Evolutionary conservation across 805 yeast genomes (phyloP).

Genomic region (Saccharomycopsis vini): DNA sequence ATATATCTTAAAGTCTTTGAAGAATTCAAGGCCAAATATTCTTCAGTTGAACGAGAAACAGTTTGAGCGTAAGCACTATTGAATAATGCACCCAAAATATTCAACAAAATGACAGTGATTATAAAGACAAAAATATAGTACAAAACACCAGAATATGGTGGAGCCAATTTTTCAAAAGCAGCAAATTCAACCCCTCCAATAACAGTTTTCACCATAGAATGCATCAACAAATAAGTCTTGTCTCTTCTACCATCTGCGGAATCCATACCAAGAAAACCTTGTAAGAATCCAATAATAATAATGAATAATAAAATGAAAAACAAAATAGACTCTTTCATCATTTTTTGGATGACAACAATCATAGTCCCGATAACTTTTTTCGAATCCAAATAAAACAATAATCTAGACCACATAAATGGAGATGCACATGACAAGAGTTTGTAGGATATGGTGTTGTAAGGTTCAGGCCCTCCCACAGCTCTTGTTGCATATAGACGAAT

Average conservation of each 20-base stretch:
- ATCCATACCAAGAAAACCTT: conserved; percentile 80
- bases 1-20: conserved; percentile 76
- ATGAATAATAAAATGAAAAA: conserved; percentile 67
- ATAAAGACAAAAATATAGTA: conserved; percentile 74
- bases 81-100: conserved; percentile 77
- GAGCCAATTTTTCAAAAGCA: conserved; percentile 64
- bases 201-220: conserved; percentile 60
- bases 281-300: conserved; percentile 71
- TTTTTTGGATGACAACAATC: conserved; percentile 42
- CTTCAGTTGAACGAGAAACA: conserved; percentile 74
- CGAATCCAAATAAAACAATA: conserved; percentile 55
- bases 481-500: conserved; percentile 32
- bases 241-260: conserved; percentile 79
- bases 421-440: conserved; percentile 55
- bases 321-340: conserved; percentile 78
- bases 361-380: conserved; percentile 39
- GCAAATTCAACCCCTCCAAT: conserved; percentile 55
- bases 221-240: conserved; percentile 53
- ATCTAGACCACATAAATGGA: conserved; percentile 63
- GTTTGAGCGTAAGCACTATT: conserved; percentile 77
- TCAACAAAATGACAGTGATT: conserved; percentile 66
- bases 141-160: conserved; percentile 74
- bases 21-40: conserved; percentile 76
- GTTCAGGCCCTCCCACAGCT: conserved; percentile 22
- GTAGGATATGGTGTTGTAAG: conserved; percentile 30